phyloP scores from a whole-genome alignment of 768 basidiomycete species.

The Hericium rajendrae region DNA sequence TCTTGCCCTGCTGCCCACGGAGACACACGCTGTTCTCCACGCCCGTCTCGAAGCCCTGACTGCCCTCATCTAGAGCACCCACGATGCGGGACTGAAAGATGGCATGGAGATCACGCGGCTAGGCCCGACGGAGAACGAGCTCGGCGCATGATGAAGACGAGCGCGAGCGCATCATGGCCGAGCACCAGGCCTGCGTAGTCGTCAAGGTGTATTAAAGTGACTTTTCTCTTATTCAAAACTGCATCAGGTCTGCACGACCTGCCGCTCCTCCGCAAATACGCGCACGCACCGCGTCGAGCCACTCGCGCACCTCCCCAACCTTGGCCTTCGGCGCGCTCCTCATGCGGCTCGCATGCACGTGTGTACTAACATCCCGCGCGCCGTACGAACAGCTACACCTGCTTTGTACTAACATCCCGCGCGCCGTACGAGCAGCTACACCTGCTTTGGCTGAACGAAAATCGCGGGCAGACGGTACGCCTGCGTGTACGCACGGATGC shows the following conservation, averaged over 20 bases:
- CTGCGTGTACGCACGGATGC: slow-evolving; percentile 58
- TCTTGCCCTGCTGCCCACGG: too few species aligned
- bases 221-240: background rate
- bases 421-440: slow-evolving; percentile 68
- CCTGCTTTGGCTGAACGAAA: slow-evolving; percentile 59
- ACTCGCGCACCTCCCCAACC: slow-evolving; percentile 50
- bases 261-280: slow-evolving; percentile 24
- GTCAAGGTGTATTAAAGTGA: slow-evolving; percentile 36
- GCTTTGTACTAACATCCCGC: too few species aligned
- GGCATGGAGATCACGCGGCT: slow-evolving; percentile 63
- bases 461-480: slow-evolving; percentile 53
- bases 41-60: slow-evolving; percentile 54
- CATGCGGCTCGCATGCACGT: slow-evolving; percentile 47
- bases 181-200: slow-evolving; percentile 46
- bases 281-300: slow-evolving; percentile 43
- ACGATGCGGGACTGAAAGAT: slow-evolving; percentile 48
- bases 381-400: slow-evolving; percentile 59
- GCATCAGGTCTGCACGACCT: slow-evolving; percentile 47
- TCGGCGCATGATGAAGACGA: slow-evolving; percentile 50
- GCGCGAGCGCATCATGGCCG: slow-evolving; percentile 48
- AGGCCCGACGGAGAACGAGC: slow-evolving; percentile 51
- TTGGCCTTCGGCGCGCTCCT: slow-evolving; percentile 49
- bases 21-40: slow-evolving; percentile 42
- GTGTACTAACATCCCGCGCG: slow-evolving; percentile 22
- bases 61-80: slow-evolving; percentile 49